phyloP scores from a whole-genome alignment of 169 alveolate species.

The Cystoisospora suis region DNA sequence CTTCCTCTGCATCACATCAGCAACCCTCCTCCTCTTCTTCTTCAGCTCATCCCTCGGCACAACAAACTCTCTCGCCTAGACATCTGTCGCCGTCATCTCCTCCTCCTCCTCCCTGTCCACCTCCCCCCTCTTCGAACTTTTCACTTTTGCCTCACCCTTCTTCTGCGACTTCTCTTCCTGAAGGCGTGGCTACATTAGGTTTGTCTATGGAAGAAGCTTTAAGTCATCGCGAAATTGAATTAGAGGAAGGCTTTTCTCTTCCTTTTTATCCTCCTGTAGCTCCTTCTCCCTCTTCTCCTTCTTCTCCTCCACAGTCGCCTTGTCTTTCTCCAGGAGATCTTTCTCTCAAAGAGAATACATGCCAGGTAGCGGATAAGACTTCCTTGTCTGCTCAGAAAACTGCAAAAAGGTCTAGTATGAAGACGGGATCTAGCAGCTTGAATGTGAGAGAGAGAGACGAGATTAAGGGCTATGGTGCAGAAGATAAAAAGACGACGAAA shows the following conservation, averaged over 20 bases:
- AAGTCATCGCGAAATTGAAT: too few species aligned
- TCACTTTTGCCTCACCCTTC: neutral
- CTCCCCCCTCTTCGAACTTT: neutral
- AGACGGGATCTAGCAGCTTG: too few species aligned
- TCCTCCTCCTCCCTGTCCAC: neutral
- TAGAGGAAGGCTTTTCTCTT: too few species aligned
- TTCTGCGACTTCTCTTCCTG: too few species aligned
- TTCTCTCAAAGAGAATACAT: neutral
- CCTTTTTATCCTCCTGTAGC: neutral
- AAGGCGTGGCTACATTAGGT: too few species aligned
- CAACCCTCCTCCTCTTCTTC: neutral
- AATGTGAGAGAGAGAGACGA: too few species aligned
- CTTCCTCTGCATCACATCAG: neutral
- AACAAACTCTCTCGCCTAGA: neutral
- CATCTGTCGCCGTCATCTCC: neutral
- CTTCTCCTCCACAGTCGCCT: neutral
- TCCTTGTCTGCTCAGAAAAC: neutral
- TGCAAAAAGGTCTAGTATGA: too few species aligned
- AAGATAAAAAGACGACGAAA: neutral
- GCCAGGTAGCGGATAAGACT: neutral
- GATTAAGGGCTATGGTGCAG: neutral
- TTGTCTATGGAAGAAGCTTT: too few species aligned
- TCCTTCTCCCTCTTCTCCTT: neutral
- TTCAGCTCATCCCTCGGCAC: neutral
- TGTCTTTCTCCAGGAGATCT: neutral